A percentile compares a stretch with the other conserved stretches of the same genome.
Conservation (phyloP, 164 flowering plant species). For the Nelumbo lutea region DNA sequence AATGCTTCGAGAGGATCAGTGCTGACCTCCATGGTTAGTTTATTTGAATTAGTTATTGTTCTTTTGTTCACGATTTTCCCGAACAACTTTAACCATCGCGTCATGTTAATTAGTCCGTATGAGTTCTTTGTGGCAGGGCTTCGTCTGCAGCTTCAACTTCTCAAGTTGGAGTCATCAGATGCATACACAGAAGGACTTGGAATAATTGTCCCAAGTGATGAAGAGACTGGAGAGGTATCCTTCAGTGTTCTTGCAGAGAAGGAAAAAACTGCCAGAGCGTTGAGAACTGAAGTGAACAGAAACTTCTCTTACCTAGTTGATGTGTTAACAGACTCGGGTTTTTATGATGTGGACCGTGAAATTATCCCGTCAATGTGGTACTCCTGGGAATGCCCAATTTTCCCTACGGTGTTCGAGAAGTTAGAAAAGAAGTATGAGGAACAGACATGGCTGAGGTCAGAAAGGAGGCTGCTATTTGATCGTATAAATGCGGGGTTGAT, state of each 20-base stretch:
- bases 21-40: constrained; percentile 70
- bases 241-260: constrained; percentile 12
- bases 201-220: constrained; percentile 51
- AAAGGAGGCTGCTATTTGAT: constrained; percentile 71
- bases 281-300: constrained; percentile 28
- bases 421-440: constrained; percentile 65
- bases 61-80: neutral
- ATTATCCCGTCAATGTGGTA: constrained; percentile 27
- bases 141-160: constrained; percentile 44
- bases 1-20: constrained; percentile 75
- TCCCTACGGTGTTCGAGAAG: constrained; percentile 42
- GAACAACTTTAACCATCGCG: too few relatives aligned
- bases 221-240: constrained; percentile 30
- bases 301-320: constrained; percentile 59
- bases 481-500: constrained; percentile 45
- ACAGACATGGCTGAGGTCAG: constrained; percentile 50
- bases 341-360: constrained; percentile 19
- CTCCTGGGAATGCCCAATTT: constrained; percentile 46
- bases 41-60: neutral
- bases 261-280: constrained; percentile 8
- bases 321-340: constrained; percentile 45
- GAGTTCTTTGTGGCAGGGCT: constrained; percentile 27
- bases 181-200: constrained; percentile 38
- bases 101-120: too few relatives aligned
- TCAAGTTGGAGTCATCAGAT: constrained; percentile 43